phyloP scores from a whole-genome alignment of 1,284 basidiomycete species.

The Uromyces viciae-fabae region DNA sequence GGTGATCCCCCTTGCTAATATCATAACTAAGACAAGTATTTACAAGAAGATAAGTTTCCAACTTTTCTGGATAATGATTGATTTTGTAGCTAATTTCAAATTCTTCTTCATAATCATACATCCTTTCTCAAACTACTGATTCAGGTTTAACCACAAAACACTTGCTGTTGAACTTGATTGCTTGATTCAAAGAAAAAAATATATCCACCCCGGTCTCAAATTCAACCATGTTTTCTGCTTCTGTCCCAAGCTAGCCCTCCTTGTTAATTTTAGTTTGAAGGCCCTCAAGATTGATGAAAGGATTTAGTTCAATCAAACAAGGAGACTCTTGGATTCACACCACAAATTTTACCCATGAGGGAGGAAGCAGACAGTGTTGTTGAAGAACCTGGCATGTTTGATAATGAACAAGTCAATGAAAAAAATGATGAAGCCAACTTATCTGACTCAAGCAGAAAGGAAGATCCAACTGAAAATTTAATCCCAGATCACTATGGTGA shows the following conservation, averaged over 20 bases:
- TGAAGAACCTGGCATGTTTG: no score
- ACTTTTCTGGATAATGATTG: no score
- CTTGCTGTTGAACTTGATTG: background rate
- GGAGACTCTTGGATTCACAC: background rate
- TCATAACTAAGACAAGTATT: background rate
- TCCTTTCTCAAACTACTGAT: background rate
- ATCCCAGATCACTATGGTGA: no score
- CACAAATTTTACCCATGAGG: no score
- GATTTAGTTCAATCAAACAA: background rate
- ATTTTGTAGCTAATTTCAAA: no score
- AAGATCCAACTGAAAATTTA: no score
- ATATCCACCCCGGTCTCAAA: background rate
- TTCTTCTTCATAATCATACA: background rate
- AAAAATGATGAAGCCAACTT: no score
- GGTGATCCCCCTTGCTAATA: background rate
- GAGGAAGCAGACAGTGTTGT: no score
- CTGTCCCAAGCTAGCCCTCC: constrained; percentile 1
- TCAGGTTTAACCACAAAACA: background rate
- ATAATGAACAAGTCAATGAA: no score
- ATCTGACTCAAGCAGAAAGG: no score
- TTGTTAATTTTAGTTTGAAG: background rate
- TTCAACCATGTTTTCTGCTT: background rate
- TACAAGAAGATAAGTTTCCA: constrained; percentile 5
- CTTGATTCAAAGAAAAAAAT: background rate
- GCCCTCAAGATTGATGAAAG: background rate